Evolutionary conservation across 768 basidiomycete species (phyloP), one percentile per base, ranked within the genome.

Genomic region (Tricholoma saponaceum): DNA sequence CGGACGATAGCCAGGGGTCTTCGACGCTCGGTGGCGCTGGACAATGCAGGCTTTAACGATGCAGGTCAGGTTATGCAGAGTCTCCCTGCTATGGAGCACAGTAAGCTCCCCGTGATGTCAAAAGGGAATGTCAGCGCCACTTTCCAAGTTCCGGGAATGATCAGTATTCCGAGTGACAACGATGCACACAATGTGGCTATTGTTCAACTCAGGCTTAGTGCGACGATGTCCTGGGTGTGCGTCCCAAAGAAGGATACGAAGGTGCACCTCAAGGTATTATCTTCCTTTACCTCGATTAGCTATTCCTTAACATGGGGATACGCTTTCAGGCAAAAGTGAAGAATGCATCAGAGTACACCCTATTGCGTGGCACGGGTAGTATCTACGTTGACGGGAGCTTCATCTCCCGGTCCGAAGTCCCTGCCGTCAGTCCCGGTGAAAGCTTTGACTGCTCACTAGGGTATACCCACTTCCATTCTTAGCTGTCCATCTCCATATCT

Each of bases 381-480:
- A 66, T 78, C 26, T 77, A 75, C 55, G 73, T 79, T 2, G 74
- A 79, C 54, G 75, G 76, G 7, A 74, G 71, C 57, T 77, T 77
- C 63, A 76, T 74, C 7, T 70, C 75, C 18, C 64, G 68, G 8
- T 71, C 74, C 0, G 51, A 52, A n/a, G 57, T 79, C 6, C 70
- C 72, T 2, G 52, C 59, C 0, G 74, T 74, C 9, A 71, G 71
- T 32, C 75, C 78, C 0, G 64, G 71, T 35, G 78, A 76, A 58
- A 71, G 60, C 43, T 79, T 79, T 56, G 69, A 72, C 25, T 77
- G 72, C 32, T 66, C 75, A 1, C 70, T 77, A 3, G 77, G 76
- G 76, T 76, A 10, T 30, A 33, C 13, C 30, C 30, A 32, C n/a
- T 14, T 58, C 57, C 4, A 2, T 22, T 56, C 18, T 33, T 13